These are phyloP conservation scores for Salix suchowensis DNA, from an alignment of 345 rosid genomes.

Conservation along the genomic window DNA sequence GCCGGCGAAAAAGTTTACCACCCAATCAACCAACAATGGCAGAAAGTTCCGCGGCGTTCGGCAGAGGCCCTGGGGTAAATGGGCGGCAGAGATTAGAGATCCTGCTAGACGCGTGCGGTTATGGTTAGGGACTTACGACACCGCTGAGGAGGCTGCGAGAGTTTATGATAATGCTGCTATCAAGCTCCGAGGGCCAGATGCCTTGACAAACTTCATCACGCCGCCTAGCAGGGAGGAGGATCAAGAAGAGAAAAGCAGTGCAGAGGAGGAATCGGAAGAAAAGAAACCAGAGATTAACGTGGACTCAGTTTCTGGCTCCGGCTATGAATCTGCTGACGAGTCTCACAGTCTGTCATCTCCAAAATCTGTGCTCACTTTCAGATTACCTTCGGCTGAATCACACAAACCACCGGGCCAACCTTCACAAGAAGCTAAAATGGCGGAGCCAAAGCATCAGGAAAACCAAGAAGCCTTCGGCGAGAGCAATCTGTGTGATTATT, in stretches of 20 bases:
- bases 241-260: neutral
- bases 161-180: slow-evolving; percentile 92
- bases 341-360: slow-evolving; percentile 55
- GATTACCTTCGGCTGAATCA: slow-evolving; percentile 30
- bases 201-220: slow-evolving; percentile 63
- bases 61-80: slow-evolving; percentile 96
- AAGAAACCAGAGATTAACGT: slow-evolving; percentile 20
- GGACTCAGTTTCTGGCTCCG: slow-evolving; percentile 35
- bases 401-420: slow-evolving; percentile 25
- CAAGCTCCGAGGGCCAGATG: slow-evolving; percentile 83
- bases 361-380: slow-evolving; percentile 69
- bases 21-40: neutral
- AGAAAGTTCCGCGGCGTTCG: slow-evolving; percentile 88
- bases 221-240: slow-evolving; percentile 26
- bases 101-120: slow-evolving; percentile 72
- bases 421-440: slow-evolving; percentile 14
- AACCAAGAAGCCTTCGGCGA: neutral
- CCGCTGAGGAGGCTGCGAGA: slow-evolving; percentile 94
- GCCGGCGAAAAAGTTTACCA: neutral
- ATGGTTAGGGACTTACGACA: slow-evolving; percentile 86
- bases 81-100: slow-evolving; percentile 99
- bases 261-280: neutral
- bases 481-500: neutral
- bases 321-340: slow-evolving; percentile 68
- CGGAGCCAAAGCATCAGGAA: neutral